These are phyloP conservation scores for Candida morakotiae DNA, from an alignment of 805 yeast genomes.

Conservation along the genomic window DNA sequence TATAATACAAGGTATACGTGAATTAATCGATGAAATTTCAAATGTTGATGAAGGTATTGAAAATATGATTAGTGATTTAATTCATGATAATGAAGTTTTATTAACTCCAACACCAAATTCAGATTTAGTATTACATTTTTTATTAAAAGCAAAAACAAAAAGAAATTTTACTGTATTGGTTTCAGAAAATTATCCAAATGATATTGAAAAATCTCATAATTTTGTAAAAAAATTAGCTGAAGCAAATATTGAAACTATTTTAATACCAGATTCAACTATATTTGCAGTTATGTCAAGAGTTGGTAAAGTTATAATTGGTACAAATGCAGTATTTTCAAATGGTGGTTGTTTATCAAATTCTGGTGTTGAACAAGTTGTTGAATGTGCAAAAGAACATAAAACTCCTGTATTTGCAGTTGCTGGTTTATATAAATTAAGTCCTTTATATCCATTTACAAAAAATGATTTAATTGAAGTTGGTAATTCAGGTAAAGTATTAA, in stretches of 20 bases:
- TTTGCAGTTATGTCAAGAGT: slow-evolving; percentile 97
- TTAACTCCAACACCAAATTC: slow-evolving; percentile 95
- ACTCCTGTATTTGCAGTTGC: slow-evolving; percentile 98
- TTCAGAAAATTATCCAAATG: slow-evolving; percentile 90
- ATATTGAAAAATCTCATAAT: slow-evolving; percentile 66
- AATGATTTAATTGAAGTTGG: slow-evolving; percentile 87
- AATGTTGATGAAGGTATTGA: slow-evolving; percentile 89
- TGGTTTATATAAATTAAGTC: slow-evolving; percentile 89
- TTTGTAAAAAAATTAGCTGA: slow-evolving; percentile 78
- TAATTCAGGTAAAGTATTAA: slow-evolving; percentile 83
- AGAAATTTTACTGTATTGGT: slow-evolving; percentile 89
- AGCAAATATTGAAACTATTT: slow-evolving; percentile 83
- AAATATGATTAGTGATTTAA: slow-evolving; percentile 85
- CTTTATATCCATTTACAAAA: slow-evolving; percentile 85
- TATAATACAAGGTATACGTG: slow-evolving; percentile 88
- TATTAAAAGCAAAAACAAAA: slow-evolving; percentile 81
- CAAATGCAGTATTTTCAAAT: slow-evolving; percentile 89
- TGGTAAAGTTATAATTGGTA: slow-evolving; percentile 92
- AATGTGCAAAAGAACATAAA: slow-evolving; percentile 89
- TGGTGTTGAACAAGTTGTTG: slow-evolving; percentile 91
- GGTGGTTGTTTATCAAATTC: slow-evolving; percentile 90
- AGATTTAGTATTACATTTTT: slow-evolving; percentile 79
- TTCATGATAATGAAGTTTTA: slow-evolving; percentile 84
- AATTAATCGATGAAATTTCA: slow-evolving; percentile 84
- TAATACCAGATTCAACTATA: slow-evolving; percentile 89